Percentiles rank a stretch among this genome's conserved stretches.
These are phyloP conservation scores for Acanthamoeba rhysodes DNA, from an alignment of 208 protist genomes.

Conservation along the genomic window DNA sequence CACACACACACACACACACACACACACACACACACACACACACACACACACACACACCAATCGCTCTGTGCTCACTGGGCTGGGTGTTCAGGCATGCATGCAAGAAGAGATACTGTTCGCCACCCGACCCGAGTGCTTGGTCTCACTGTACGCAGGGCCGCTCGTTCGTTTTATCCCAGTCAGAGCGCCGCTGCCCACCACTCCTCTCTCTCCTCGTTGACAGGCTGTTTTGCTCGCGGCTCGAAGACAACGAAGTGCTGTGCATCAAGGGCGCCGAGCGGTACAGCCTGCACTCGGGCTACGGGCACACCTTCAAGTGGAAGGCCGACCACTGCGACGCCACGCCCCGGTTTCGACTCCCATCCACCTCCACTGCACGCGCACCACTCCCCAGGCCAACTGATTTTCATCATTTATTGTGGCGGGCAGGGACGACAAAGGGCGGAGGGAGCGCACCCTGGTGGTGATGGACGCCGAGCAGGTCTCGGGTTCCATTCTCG, in stretches of 20 bases:
- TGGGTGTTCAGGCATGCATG: constrained; percentile 87
- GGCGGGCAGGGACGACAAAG: background rate
- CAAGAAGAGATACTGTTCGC: constrained; percentile 95
- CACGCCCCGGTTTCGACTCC: background rate
- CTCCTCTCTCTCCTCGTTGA: constrained; percentile 52
- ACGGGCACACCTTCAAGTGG: constrained; percentile 87
- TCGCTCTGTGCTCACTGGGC: too few species aligned
- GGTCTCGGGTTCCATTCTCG: background rate
- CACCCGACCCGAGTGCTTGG: constrained; percentile 91
- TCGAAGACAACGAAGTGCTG: constrained; percentile 90
- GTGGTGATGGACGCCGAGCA: constrained; percentile 33
- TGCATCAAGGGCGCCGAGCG: constrained; percentile 89
- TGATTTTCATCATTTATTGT: too few species aligned
- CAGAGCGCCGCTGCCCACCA: too few species aligned
- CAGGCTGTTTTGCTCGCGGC: constrained; percentile 89
- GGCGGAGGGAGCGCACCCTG: background rate
- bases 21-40: background rate
- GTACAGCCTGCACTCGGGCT: constrained; percentile 90
- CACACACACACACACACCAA: too few species aligned
- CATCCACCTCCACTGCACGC: too few species aligned
- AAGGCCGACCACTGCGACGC: background rate
- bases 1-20: background rate
- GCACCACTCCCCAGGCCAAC: too few species aligned
- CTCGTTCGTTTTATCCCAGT: background rate
- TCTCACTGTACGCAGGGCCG: constrained; percentile 73